Evolutionary conservation across 2,329 filamentous ascomycete genomes (phyloP), one percentile per base, ranked within the genome.

Genomic region (Neofusicoccum sp.): DNA sequence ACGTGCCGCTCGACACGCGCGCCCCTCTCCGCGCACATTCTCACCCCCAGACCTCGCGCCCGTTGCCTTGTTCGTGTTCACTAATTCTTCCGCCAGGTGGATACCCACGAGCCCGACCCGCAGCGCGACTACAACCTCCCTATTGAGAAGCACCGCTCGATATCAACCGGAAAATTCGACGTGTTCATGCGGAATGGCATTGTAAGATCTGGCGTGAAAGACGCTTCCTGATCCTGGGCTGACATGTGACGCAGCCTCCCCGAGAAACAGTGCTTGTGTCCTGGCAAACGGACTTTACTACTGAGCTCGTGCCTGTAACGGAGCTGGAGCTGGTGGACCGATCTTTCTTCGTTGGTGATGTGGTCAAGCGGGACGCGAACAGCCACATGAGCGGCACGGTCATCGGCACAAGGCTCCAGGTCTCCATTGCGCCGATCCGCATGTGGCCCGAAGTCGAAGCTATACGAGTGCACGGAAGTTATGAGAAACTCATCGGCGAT

Each of bases 301-400:
- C 75, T 2, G 73, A 78, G 60, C 68, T 80, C 16, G 69, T 80
- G 30, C 71, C 71, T 1, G 72, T 75, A 51, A 65, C 76, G 9
- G 75, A 79, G 26, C 72, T 86, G 44, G 71, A 75, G 14, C 72
- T 86, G 24, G 70, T 86, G 31, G 82, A 85, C 69, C 79, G 84
- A n/a, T 72, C 75, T 1, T 70, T 86, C 12, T 75, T 79, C 51
- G 78, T 85, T 14, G 84, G 84, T 28, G 81, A 85, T 65, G 73
- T 80, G 11, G 83, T 86, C 56, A 85, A 84, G 68, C 72, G 75
- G 34, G 73, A 75, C 41, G 70, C 75, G 0, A 75, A 75, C 24
- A 78, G 80, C 64, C 74, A 79, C 14, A 78, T 82, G 71, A 83
- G 80, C 57, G 84, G 84, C 28, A 83, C 79, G 2, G 78, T 86